Evolutionary conservation across 176 grass and related monocot genomes (phyloP).

Genomic region (Elaeis guineensis): DNA sequence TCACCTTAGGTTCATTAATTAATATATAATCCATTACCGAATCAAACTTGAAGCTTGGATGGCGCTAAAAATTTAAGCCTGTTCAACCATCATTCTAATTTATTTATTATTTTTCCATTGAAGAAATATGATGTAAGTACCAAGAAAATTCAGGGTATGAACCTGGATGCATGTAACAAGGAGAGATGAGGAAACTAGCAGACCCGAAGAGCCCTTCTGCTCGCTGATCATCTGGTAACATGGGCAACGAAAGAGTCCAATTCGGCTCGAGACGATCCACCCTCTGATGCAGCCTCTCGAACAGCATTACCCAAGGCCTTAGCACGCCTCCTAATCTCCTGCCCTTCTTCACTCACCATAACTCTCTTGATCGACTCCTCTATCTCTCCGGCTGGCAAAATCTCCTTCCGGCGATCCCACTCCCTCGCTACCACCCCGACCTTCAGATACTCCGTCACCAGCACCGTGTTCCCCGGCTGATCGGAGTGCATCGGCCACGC

Average conservation of each 20-base stretch:
- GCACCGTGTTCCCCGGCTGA: conserved; percentile 38
- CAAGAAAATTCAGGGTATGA: too few relatives aligned
- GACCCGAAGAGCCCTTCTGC: too few relatives aligned
- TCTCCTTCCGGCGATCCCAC: conserved; percentile 30
- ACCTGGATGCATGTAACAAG: too few relatives aligned
- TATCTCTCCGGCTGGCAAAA: conserved; percentile 17
- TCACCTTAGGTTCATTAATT: too few relatives aligned
- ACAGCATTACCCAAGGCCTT: conserved; percentile 22
- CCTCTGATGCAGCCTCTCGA: conserved; percentile 19
- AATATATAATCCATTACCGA: too few relatives aligned
- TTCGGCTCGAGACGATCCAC: conserved; percentile 32
- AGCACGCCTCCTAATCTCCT: conserved; percentile 17
- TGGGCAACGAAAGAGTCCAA: conserved; percentile 45
- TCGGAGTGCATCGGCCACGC: conserved; percentile 76
- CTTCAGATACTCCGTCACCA: conserved; percentile 13
- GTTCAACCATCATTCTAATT: too few relatives aligned
- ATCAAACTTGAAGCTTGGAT: too few relatives aligned
- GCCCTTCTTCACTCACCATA: conserved; percentile 31
- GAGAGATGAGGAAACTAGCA: too few relatives aligned
- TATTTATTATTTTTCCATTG: too few relatives aligned
- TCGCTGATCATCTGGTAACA: conserved; percentile 32
- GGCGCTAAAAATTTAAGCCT: too few relatives aligned
- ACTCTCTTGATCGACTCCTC: conserved; percentile 19
- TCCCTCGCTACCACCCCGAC: conserved; percentile 29
- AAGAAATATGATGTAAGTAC: too few relatives aligned